Evolutionary conservation across 495 filamentous ascomycete species (phyloP).

Genomic region (Talaromyces nanjingensis): DNA sequence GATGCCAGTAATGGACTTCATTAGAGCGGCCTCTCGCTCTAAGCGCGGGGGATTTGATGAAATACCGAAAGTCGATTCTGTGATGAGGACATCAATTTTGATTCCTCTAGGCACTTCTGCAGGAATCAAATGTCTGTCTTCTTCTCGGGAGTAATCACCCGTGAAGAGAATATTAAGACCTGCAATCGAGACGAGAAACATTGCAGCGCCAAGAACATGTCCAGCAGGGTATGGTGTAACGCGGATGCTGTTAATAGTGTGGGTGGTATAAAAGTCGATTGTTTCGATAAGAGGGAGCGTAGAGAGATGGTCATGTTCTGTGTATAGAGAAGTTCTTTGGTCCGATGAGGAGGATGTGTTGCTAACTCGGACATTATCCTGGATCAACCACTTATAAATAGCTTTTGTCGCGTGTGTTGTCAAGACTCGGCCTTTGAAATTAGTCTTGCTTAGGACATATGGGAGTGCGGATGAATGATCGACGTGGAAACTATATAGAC

Average conservation of each 20-base stretch:
- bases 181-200: conserved; percentile 96
- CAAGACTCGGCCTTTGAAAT: conserved; percentile 92
- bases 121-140: conserved; percentile 89
- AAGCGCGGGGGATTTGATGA: conserved; percentile 81
- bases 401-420: conserved; percentile 99
- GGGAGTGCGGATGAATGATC: conserved; percentile 95
- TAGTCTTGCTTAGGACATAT: conserved; percentile 95
- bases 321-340: conserved; percentile 74
- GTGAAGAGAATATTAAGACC: conserved; percentile 95
- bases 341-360: conserved; percentile 70
- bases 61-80: conserved; percentile 93
- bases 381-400: conserved; percentile 99
- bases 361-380: conserved; percentile 85
- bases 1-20: conserved; percentile 88
- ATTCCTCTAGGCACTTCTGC: conserved; percentile 77
- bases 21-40: conserved; percentile 84
- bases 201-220: conserved; percentile 95
- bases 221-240: conserved; percentile 96
- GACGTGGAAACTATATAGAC: conserved; percentile 73
- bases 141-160: conserved; percentile 91
- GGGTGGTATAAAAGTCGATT: conserved; percentile 96
- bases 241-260: conserved; percentile 90
- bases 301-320: conserved; percentile 85
- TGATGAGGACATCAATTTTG: conserved; percentile 92
- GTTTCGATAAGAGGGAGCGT: conserved; percentile 92